Base-by-base conservation (phyloP, 257 asterid genomes). In the Nicotiana undulata region DNA sequence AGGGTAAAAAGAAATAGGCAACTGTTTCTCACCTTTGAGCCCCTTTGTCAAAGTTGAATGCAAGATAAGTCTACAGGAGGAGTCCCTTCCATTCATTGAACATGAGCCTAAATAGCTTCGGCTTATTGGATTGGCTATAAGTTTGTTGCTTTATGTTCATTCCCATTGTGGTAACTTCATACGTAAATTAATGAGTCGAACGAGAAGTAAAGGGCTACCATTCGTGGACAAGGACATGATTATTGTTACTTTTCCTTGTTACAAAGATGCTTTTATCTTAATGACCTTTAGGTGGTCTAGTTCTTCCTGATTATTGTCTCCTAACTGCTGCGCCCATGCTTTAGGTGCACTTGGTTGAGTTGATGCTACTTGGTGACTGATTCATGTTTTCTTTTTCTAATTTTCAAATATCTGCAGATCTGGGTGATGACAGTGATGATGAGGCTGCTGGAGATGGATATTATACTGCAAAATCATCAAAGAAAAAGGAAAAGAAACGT, bases 401-500 rank as follows among this genome's bases (percentile, higher is more conserved):
- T 28, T 72, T 46, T 74, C 61, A 74, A 49, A 24, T 74, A 49
- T 49, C 26, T 49, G 80, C 91, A 95, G 99, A 89, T 85, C 66
- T 75, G 82, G 80, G 6, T 63, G 97, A 88, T 84, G 99, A 76
- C 84, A 94, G 97, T 82, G 99, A 94, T 68, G 97, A 91, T 53
- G 98, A 95, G 82, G 97, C 49, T 52, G 91, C 80, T 65, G 98
- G 81, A 55, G 94, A 92, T 46, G 99, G 92, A 60, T 34, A 88
- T 59, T 83, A 88, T 76, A 64, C 89, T 84, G 90, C 93, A 60
- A 92, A 85, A 86, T 91, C 85, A 46, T 89, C 93, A 29, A 94
- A 81, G 90, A 96, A 91, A 82, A 94, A 83, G 90, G 98, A 92
- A 84, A 96, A 88, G 94, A 96, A 85, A 87, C 86, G 96, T 18